These are phyloP conservation scores for Trichosanthes cucumerina DNA, from an alignment of 306 rosid species.

Conservation along the genomic window DNA sequence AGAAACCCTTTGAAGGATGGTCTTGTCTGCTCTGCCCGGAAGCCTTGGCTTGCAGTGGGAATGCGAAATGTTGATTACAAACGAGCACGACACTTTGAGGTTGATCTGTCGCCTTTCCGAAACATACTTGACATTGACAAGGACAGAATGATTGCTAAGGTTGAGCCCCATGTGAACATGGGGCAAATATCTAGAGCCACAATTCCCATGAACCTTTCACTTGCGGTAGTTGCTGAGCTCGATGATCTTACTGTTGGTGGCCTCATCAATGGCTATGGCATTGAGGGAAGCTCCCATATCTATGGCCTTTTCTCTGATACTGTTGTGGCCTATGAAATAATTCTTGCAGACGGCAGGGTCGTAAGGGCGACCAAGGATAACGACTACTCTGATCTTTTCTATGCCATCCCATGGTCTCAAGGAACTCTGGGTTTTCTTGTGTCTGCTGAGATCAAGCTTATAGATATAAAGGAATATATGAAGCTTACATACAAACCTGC, in stretches of 20 bases:
- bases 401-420: constrained; percentile 93
- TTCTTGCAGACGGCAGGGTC: constrained; percentile 86
- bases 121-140: constrained; percentile 63
- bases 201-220: constrained; percentile 78
- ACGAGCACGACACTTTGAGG: constrained; percentile 95
- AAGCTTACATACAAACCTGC: constrained; percentile 71
- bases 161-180: constrained; percentile 96
- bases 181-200: constrained; percentile 85
- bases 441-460: constrained; percentile 90
- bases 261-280: constrained; percentile 92
- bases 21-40: constrained; percentile 94
- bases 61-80: constrained; percentile 97
- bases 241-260: constrained; percentile 99
- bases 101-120: constrained; percentile 76
- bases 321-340: constrained; percentile 78
- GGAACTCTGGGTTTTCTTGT: constrained; percentile 94
- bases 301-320: constrained; percentile 89
- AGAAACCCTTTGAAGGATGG: constrained; percentile 81
- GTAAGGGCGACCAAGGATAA: constrained; percentile 90
- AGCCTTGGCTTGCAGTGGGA: constrained; percentile 96
- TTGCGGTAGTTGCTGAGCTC: constrained; percentile 93
- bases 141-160: constrained; percentile 73
- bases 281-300: constrained; percentile 94
- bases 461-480: constrained; percentile 85
- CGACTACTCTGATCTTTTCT: constrained; percentile 76